Evolutionary conservation across 805 yeast species (phyloP), one percentile per base, ranked within the genome.

Genomic region (Barnettozyma sp.): DNA sequence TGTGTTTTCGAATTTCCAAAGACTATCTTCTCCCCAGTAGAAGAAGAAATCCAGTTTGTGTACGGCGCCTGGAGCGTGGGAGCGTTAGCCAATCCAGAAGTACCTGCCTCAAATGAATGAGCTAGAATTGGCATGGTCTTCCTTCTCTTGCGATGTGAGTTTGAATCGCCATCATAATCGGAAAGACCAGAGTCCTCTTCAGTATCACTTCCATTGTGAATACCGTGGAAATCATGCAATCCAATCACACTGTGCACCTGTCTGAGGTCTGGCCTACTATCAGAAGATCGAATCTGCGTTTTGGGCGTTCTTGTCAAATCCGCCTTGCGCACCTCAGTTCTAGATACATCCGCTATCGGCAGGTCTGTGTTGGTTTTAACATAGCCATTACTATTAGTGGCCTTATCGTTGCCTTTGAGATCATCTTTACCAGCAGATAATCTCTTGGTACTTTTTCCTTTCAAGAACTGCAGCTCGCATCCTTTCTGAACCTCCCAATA

Each of bases 401-500:
- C n/a, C n/a, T n/a, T n/a, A 8, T 19, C 34, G 13, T 37, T 34
- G 17, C 35, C 29, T 13, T 22, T 22, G 17, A 11, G 17, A 20
- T 22, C 24, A 16, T 28, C 30, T 35, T 34, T 32, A 23, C 33
- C 27, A 26, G 40, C 37, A 30, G 32, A 30, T 3, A 39, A 8
- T 33, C 45, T 59, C 49, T 72, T 74, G 32, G 65, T 65, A 38
- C 68, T 63, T 50, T 76, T 73, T 4, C 72, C 77, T 51, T 76
- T 81, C 49, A 83, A 68, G 50, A 90, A 90, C 55, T 79, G 82
- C 47, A 75, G 73, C 56, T 88, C 96, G 52, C 68, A 74, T 5
- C 94, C 95, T n/a, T 73, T 65, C 42, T 79, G 83, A 34, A 90
- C 82, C 48, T 81, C 76, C 98, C 98, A 90, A 58, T 81, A 90